phyloP scores from a whole-genome alignment of 768 basidiomycete genomes.

The Boletus rubropictus region DNA sequence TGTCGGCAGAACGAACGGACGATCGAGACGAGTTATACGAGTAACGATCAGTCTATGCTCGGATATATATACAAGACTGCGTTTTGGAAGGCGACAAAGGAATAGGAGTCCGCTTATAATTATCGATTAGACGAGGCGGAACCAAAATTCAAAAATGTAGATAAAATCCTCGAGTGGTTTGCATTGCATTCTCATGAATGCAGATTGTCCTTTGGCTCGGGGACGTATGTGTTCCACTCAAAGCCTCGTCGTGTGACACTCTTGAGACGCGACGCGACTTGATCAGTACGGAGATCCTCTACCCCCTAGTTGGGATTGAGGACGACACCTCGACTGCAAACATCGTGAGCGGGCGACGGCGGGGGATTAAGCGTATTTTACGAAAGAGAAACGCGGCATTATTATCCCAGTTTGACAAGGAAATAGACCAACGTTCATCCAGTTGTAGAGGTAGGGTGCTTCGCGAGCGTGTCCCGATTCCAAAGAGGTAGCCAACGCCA shows the following conservation, averaged over 20 bases:
- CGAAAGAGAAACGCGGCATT: not conserved
- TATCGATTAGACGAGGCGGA: not conserved
- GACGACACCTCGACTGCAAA: not conserved
- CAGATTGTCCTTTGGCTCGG: not conserved
- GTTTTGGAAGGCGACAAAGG: conserved; percentile 74
- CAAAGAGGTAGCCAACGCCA: not conserved
- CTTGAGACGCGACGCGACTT: not conserved
- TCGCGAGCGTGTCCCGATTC: not conserved
- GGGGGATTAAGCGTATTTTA: not conserved
- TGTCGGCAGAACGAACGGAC: conserved; percentile 78
- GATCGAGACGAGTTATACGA: conserved; percentile 83
- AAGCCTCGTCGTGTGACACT: not conserved
- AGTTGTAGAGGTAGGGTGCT: too few relatives aligned
- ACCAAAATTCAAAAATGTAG: not conserved
- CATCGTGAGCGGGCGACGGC: not conserved
- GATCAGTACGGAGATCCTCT: too few relatives aligned
- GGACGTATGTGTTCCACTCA: not conserved
- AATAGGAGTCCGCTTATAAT: not conserved
- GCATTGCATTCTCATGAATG: not conserved
- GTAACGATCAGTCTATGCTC: conserved; percentile 74
- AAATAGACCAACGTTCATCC: too few relatives aligned
- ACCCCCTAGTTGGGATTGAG: too few relatives aligned
- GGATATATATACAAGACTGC: conserved; percentile 78
- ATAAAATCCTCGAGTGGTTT: not conserved
- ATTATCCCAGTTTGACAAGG: too few relatives aligned